Percentiles rank a stretch among this genome's conserved stretches.
These are phyloP conservation scores for Magnusiomyces suaveolens DNA, from an alignment of 1,139 yeast species.

Conservation along the genomic window DNA sequence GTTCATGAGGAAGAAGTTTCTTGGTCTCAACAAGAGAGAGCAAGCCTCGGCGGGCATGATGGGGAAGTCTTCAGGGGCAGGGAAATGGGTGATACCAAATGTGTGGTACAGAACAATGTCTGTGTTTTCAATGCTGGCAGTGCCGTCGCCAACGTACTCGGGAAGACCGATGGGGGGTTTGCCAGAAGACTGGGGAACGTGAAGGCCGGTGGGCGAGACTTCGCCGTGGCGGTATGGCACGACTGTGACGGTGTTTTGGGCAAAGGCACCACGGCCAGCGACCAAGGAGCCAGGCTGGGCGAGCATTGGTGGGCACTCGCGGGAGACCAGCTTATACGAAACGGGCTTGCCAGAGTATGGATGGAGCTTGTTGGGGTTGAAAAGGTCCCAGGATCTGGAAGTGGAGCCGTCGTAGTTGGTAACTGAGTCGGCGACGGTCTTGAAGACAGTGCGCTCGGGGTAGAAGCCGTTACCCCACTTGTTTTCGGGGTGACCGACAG, in stretches of 20 bases:
- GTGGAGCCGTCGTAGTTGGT: slow-evolving; percentile 53
- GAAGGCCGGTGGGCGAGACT: slow-evolving; percentile 70
- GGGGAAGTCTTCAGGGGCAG: slow-evolving; percentile 85
- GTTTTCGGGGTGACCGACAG: slow-evolving; percentile 57
- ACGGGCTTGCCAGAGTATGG: slow-evolving; percentile 66
- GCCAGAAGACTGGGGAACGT: slow-evolving; percentile 73
- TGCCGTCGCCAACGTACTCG: slow-evolving; percentile 64
- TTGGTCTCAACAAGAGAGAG: slow-evolving; percentile 63
- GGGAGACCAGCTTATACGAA: slow-evolving; percentile 68
- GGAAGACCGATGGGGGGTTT: slow-evolving; percentile 62
- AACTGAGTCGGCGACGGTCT: slow-evolving; percentile 58
- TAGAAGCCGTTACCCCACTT: slow-evolving; percentile 66
- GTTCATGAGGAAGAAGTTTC: slow-evolving; percentile 66
- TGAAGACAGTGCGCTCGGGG: slow-evolving; percentile 53
- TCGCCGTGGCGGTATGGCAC: slow-evolving; percentile 55
- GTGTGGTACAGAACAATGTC: slow-evolving; percentile 70
- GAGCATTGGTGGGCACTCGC: slow-evolving; percentile 61
- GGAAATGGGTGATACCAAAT: slow-evolving; percentile 77
- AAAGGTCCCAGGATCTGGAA: slow-evolving; percentile 69
- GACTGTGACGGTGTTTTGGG: slow-evolving; percentile 55
- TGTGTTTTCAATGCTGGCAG: slow-evolving; percentile 52
- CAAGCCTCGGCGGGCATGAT: slow-evolving; percentile 82
- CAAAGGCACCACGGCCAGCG: slow-evolving; percentile 77
- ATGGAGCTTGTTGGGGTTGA: slow-evolving; percentile 58
- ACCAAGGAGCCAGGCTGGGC: slow-evolving; percentile 69